Percentiles rank a stretch among this genome's conserved stretches.
Conservation (phyloP, 352 stramenopile genomes). For the Phytophthora megakarya region DNA sequence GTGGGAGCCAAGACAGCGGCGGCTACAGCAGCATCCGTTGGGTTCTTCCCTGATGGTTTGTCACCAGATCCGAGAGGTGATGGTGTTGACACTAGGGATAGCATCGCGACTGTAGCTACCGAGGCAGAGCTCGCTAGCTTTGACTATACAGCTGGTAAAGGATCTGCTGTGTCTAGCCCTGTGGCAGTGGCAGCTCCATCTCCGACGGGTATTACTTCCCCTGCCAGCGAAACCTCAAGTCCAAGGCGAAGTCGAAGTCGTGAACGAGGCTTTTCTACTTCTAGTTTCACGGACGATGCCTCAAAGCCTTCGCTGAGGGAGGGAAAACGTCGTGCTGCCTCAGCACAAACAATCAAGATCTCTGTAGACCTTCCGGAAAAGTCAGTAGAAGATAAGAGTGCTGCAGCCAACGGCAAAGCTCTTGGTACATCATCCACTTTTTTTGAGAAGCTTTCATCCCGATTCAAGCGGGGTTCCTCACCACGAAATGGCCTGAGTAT, state of each 20-base stretch:
- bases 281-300: conserved; percentile 35
- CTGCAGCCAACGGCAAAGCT: conserved; percentile 28
- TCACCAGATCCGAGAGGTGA: conserved; percentile 15
- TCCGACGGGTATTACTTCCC: conserved; percentile 2
- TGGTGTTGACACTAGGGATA: conserved; percentile 45
- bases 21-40: conserved; percentile 33
- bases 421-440: conserved; percentile 69
- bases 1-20: conserved; percentile 29
- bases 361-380: conserved; percentile 33
- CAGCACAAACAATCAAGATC: conserved; percentile 38
- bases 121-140: conserved; percentile 68
- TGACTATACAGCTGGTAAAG: conserved; percentile 49
- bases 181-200: conserved; percentile 1
- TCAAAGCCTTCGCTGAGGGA: conserved; percentile 32
- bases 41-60: conserved; percentile 30
- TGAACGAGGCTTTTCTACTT: conserved; percentile 40
- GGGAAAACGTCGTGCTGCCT: conserved; percentile 42
- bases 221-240: conserved; percentile 25
- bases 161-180: conserved; percentile 18
- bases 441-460: conserved; percentile 84
- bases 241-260: conserved; percentile 31
- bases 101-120: conserved; percentile 38
- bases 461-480: conserved; percentile 78
- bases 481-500: conserved; percentile 37
- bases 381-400: conserved; percentile 39